Base-by-base conservation (phyloP, 2,329 filamentous ascomycete genomes). In the Metarhizium sp. region DNA sequence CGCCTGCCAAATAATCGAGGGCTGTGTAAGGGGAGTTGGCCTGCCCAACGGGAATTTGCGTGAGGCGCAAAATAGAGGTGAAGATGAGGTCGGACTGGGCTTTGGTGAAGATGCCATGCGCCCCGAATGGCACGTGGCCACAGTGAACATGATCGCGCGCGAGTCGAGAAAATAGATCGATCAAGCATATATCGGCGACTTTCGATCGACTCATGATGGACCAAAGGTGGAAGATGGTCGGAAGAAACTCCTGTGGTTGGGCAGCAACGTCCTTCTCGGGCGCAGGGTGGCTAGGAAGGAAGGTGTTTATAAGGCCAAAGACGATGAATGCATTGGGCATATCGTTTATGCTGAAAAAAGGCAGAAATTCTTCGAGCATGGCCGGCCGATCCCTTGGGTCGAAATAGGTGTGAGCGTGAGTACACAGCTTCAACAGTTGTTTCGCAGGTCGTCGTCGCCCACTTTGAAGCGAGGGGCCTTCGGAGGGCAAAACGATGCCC, bases 151-250 rank as follows among this genome's bases (percentile, higher is more conserved):
- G 89, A 68, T 99, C 94, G 60, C 92, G 79, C 1, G 92, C 87
- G 65, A 96, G 76, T 53, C 94, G 81, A 13, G 94, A 97, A 59
- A 96, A 82, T 36, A 96, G 81, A 70, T 99, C 94, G 60, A 97
- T 81, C 64, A 95, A 92, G 59, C 87, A 87, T 56, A 88, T 82
- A 69, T 99, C 94, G 58, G 94, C 87, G 3, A 85, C 80, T 70
- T 90, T 94, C 1, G 92, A 97, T 52, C 95, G 81, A 62, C 90
- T 94, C 61, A 97, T 85, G 46, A 97, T 78, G 1, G 92, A 94
- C 94, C 94, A 99, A 1, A 97, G 74, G 69, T 99, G 94, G 76
- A 99, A 99, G 63, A 96, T 87, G 0, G 92, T 96, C 3, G 94
- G 94, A 40, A 97, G 75, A 65, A 95, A 92, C 66, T 92, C 85